Conservation (phyloP, 2,329 filamentous ascomycete species). For the Aspergillus persii region DNA sequence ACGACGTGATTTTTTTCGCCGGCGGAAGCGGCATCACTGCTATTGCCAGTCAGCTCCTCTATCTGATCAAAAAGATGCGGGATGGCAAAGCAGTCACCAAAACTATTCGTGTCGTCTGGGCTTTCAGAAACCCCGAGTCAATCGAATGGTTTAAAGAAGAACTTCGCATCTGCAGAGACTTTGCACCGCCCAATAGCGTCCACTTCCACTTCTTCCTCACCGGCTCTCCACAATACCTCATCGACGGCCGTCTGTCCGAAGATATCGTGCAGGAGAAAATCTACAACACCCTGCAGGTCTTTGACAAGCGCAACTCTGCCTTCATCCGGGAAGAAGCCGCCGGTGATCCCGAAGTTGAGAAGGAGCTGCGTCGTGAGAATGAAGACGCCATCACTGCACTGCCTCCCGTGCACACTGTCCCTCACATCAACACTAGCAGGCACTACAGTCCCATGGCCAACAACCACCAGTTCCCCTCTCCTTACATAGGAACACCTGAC, state of each 20-base stretch:
- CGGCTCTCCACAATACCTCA: conserved; percentile 58
- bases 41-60: conserved; percentile 83
- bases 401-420: conserved; percentile 52
- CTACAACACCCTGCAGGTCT: conserved; percentile 81
- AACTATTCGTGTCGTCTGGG: conserved; percentile 90
- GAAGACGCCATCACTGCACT: conserved; percentile 82
- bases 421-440: conserved; percentile 14
- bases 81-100: conserved; percentile 92
- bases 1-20: conserved; percentile 88
- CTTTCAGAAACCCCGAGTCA: conserved; percentile 82
- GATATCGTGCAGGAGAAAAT: conserved; percentile 80
- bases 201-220: conserved; percentile 96
- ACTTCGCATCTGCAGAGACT: conserved; percentile 84
- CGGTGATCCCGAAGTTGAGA: conserved; percentile 74
- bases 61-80: conserved; percentile 94
- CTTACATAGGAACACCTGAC: not conserved
- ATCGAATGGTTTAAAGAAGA: conserved; percentile 99
- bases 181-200: conserved; percentile 81
- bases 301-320: conserved; percentile 82
- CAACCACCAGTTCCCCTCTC: not conserved
- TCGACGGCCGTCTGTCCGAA: conserved; percentile 61
- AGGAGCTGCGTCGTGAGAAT: conserved; percentile 75
- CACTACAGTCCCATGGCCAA: conserved; percentile 15
- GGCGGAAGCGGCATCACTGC: conserved; percentile 94
- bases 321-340: conserved; percentile 78